Evolutionary conservation across 352 stramenopile genomes (phyloP).

Genomic region (Thraustotheca clavata): DNA sequence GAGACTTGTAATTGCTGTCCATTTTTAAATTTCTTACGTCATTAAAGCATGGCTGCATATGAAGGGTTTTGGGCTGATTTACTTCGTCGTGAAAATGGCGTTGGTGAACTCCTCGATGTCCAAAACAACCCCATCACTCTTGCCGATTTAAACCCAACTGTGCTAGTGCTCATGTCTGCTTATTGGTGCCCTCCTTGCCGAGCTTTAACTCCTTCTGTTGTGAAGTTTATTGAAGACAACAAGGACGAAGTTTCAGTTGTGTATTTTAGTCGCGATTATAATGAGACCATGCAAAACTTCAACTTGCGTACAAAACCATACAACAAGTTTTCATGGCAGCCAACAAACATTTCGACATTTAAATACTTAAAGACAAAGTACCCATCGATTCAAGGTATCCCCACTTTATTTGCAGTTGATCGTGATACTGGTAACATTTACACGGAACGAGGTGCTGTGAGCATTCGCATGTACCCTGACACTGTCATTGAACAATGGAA

Average conservation of each 20-base stretch:
- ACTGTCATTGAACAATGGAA: background rate
- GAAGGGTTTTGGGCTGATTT: constrained; percentile 13
- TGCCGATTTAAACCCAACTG: constrained; percentile 4
- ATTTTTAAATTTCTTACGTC: background rate
- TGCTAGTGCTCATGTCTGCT: constrained; percentile 29
- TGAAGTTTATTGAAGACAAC: constrained; percentile 1
- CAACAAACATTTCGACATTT: background rate
- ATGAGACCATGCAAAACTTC: background rate
- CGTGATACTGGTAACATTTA: constrained; percentile 2
- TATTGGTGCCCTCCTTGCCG: constrained; percentile 93
- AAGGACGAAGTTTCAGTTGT: constrained; percentile 5
- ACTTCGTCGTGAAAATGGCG: background rate
- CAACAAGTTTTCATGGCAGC: background rate
- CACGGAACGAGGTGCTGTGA: background rate
- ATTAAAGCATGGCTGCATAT: background rate
- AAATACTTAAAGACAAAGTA: constrained; percentile 3
- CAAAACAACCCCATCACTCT: background rate
- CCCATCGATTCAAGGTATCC: constrained; percentile 6
- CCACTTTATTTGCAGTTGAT: constrained; percentile 7
- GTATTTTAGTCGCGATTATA: constrained; percentile 12
- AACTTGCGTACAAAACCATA: constrained; percentile 7
- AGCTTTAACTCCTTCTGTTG: constrained; percentile 77
- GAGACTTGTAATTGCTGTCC: too few relatives aligned
- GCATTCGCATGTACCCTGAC: background rate
- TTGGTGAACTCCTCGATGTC: background rate